Base-by-base conservation (phyloP, 805 yeast genomes). In the Candida silvicultrix region DNA sequence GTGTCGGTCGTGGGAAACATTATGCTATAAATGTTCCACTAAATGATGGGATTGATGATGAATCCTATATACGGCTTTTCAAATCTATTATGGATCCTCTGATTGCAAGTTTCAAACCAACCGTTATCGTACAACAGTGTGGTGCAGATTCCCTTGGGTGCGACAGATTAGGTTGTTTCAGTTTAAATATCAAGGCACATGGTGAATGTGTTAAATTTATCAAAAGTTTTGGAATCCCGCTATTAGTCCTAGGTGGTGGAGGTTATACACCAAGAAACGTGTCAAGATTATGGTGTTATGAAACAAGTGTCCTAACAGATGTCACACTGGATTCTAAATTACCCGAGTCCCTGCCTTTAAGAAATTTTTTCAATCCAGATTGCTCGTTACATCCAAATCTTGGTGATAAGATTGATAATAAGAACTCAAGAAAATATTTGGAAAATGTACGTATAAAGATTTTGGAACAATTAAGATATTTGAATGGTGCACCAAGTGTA, bases 191-290 rank as follows among this genome's bases (percentile, higher is more conserved):
- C 79, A 74, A 73, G 46, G 98, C 97, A 0, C 99, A 95, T 64
- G 98, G 97, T 37, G 95, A 92, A 66, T 94, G 99, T 71, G 88
- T 92, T 43, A 81, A 84, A 55, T 92, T 80, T 66, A 89, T 90
- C 43, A 86, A 85, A 63, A 76, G 86, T 9, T 88, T 92, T 60
- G 86, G 87, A 41, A 75, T 94, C 16, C 98, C 99, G 10, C 69
- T 88, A 76, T 78, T 94, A 83, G 95, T 94, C 28, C 74, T 94
- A 19, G 99, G 99, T 37, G 99, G 99, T 42, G 99, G 99, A 56
- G 99, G 99, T 19, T 94, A 94, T 68, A 94, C 99, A 2, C 95
- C 95, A 77, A 78, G 97, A 64, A 94, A 94, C 63, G 99, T 94
- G 42, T 89, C 97, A 5, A 74, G 99, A 55, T 78, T 95, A 12